Conservation (phyloP, 768 basidiomycete species). For the Rubroboletus satanas region DNA sequence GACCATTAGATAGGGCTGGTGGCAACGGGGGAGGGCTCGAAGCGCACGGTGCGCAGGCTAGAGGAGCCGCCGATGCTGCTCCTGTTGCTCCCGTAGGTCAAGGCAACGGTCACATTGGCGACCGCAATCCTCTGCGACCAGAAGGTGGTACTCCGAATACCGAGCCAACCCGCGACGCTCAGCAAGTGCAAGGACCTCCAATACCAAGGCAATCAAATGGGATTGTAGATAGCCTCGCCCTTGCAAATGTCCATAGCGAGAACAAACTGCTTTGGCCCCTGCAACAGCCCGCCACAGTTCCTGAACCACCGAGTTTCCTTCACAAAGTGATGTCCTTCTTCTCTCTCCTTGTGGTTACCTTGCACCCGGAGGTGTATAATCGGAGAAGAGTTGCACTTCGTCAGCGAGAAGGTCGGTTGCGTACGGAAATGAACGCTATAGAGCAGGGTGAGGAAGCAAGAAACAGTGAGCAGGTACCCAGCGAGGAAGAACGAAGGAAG, state of each 20-base stretch:
- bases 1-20: slow-evolving; percentile 35
- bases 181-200: slow-evolving; percentile 28
- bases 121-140: slow-evolving; percentile 14
- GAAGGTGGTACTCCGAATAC: slow-evolving; percentile 15
- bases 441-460: slow-evolving; percentile 25
- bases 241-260: slow-evolving; percentile 54
- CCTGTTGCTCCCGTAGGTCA: slow-evolving; percentile 19
- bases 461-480: slow-evolving; percentile 30
- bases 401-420: slow-evolving; percentile 59
- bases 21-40: slow-evolving; percentile 21
- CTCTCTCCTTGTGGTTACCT: slow-evolving; percentile 52
- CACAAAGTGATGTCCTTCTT: slow-evolving; percentile 54
- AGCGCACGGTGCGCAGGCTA: slow-evolving; percentile 19
- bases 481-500: slow-evolving; percentile 31
- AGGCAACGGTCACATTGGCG: slow-evolving; percentile 13
- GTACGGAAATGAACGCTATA: slow-evolving; percentile 56
- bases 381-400: slow-evolving; percentile 55
- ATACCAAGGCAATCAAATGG: slow-evolving; percentile 30
- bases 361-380: slow-evolving; percentile 76
- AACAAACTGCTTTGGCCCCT: slow-evolving; percentile 45
- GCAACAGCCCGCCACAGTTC: slow-evolving; percentile 11
- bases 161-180: slow-evolving; percentile 11
- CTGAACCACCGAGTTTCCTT: slow-evolving; percentile 43
- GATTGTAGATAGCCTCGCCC: slow-evolving; percentile 50
- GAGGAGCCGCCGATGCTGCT: slow-evolving; percentile 22